Base-by-base conservation (phyloP, 2,329 filamentous ascomycete species). In the Aureobasidium sp. region DNA sequence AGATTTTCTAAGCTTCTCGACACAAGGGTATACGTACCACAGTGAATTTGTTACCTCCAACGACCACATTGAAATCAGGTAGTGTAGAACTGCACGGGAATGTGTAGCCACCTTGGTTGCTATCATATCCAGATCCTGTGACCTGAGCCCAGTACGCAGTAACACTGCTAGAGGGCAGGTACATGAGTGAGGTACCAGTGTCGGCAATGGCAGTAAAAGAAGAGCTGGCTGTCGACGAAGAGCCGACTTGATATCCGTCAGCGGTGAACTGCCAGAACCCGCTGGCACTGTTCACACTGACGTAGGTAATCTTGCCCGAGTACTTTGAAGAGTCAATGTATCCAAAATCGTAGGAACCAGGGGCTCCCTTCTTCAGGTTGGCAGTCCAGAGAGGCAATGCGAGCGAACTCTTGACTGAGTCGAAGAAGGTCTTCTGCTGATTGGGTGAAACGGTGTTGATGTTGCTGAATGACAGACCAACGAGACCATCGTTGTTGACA, bases 101-200 rank as follows among this genome's bases (percentile, higher is more conserved):
- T 64, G 74, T 70, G 68, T 72, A 77, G 9, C 75, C 75, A 62
- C 75, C 75, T 44, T 73, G 72, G 44, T 71, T 68, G 9, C 67
- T 66, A 66, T 73, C 71, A 64, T 72, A 68, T 65, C 71, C 67
- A 11, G 75, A 72, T 29, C 74, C 74, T 52, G 67, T 61, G 45
- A 77, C 75, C 54, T 73, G 64, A 21, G 65, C 64, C 67, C 76
- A 77, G 70, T 76, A 77, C 32, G 74, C 69, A 25, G 63, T 60
- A 15, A 66, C 63, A 45, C 83, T 76, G 27, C 71, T 67, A 36
- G 77, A 72, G 67, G 83, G 80, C 62, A 83, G 81, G 39, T 86
- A 76, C 62, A 65, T 53, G 41, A 90, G 82, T 1, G 86, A 86
- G 61, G 87, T 89, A 59, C 87, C 87, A 2, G 87, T 90, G 75